A percentile compares a stretch with the other conserved stretches of the same genome.
Conservation (phyloP, 352 stramenopile genomes). For the Phytophthora crassamura region DNA sequence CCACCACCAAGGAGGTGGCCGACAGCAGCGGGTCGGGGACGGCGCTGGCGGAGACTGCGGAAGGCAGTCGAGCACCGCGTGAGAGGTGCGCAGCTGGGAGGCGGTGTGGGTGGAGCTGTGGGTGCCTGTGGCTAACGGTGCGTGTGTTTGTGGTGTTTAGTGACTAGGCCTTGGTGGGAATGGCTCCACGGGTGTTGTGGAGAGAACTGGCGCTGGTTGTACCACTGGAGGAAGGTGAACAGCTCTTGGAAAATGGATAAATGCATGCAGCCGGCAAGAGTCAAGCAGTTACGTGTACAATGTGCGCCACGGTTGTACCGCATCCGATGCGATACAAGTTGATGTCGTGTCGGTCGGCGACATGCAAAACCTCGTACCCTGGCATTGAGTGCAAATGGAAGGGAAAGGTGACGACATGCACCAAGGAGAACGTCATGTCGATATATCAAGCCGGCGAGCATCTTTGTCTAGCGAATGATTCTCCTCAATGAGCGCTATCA, state of each 20-base stretch:
- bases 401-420: neutral
- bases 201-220: no score
- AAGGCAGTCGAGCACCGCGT: no score
- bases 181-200: no score
- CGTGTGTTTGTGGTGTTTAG: no score
- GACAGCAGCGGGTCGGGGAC: no score
- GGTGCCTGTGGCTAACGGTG: no score
- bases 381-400: neutral
- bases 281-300: neutral
- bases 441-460: neutral
- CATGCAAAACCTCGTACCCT: neutral
- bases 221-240: neutral
- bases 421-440: neutral
- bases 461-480: neutral
- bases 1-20: no score
- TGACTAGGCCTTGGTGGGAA: no score
- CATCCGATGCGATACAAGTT: slow-evolving; percentile 3
- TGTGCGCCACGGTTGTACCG: neutral
- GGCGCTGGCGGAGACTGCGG: no score
- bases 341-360: neutral
- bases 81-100: no score
- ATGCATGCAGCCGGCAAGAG: neutral
- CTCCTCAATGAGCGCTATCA: neutral
- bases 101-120: no score
- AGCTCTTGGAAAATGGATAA: neutral